Evolutionary conservation across 2,329 filamentous ascomycete species (phyloP).

Genomic region (Colletotrichum orchidophilum): DNA sequence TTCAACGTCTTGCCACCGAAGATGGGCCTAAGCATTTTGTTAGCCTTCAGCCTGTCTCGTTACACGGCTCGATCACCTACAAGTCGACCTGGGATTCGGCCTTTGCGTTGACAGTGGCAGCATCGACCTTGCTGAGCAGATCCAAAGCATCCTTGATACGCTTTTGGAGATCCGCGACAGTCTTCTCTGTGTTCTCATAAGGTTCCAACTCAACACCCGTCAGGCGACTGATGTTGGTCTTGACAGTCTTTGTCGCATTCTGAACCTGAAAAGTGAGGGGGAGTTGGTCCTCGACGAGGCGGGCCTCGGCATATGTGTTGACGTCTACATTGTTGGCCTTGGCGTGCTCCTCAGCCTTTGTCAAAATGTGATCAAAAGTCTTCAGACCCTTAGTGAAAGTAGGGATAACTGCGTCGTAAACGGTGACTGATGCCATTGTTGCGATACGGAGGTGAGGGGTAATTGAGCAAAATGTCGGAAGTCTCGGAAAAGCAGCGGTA

Average conservation of each 20-base stretch:
- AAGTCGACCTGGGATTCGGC: constrained; percentile 38
- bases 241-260: constrained; percentile 41
- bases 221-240: constrained; percentile 41
- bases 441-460: background rate
- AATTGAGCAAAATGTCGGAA: background rate
- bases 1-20: constrained; percentile 26
- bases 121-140: constrained; percentile 40
- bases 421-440: constrained; percentile 40
- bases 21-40: constrained; percentile 6
- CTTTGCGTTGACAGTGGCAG: constrained; percentile 38
- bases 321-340: constrained; percentile 38
- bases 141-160: constrained; percentile 42
- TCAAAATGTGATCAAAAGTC: constrained; percentile 41
- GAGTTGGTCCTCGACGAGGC: constrained; percentile 46
- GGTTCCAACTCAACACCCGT: constrained; percentile 36
- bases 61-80: constrained; percentile 32
- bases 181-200: constrained; percentile 44
- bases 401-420: constrained; percentile 43
- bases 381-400: constrained; percentile 38
- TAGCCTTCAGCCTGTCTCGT: background rate
- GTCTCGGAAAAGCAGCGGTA: background rate
- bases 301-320: constrained; percentile 37
- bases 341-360: constrained; percentile 42
- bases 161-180: constrained; percentile 42
- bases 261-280: constrained; percentile 48